A percentile compares a stretch with the other conserved stretches of the same genome.
These are phyloP conservation scores for Rhododendron simsii DNA, from an alignment of 148 eudicot genomes.

Conservation along the genomic window DNA sequence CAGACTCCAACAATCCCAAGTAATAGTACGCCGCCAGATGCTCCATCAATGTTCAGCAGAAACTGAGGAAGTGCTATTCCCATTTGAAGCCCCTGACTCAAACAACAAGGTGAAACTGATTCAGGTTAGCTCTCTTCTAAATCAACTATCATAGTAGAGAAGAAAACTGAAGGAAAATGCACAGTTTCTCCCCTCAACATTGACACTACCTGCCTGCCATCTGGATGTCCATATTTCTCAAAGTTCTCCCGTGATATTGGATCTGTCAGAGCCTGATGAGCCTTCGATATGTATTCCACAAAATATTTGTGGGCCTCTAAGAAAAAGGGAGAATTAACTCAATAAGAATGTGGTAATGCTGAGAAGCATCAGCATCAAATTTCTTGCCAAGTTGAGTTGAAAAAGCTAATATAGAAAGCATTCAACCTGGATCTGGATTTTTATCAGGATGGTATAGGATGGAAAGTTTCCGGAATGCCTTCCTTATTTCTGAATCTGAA, in stretches of 20 bases:
- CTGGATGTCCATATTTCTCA: slow-evolving; percentile 99
- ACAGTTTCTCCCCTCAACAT: neutral
- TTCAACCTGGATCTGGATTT: slow-evolving; percentile 95
- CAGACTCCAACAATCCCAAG: slow-evolving; percentile 80
- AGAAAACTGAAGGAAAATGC: neutral
- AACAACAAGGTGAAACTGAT: neutral
- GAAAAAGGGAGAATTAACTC: neutral
- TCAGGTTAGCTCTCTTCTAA: neutral
- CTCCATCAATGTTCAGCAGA: slow-evolving; percentile 71
- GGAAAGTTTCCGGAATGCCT: slow-evolving; percentile 88
- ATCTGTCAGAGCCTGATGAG: slow-evolving; percentile 93
- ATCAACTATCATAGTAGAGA: neutral
- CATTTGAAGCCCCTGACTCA: slow-evolving; percentile 84
- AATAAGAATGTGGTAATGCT: slow-evolving; percentile 12
- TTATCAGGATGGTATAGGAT: slow-evolving; percentile 93
- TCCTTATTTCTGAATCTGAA: slow-evolving; percentile 74
- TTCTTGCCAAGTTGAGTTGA: neutral
- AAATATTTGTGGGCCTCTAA: slow-evolving; percentile 82
- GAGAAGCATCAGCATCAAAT: neutral
- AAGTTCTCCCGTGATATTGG: slow-evolving; percentile 85
- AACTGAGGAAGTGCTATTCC: slow-evolving; percentile 92
- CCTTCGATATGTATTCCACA: slow-evolving; percentile 86
- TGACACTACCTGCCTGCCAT: slow-evolving; percentile 82
- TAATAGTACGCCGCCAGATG: slow-evolving; percentile 70
- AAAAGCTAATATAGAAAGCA: slow-evolving; percentile 10